Base-by-base conservation (phyloP, 225 moss, liverwort and hornwort species). In the Neckera pumila region DNA sequence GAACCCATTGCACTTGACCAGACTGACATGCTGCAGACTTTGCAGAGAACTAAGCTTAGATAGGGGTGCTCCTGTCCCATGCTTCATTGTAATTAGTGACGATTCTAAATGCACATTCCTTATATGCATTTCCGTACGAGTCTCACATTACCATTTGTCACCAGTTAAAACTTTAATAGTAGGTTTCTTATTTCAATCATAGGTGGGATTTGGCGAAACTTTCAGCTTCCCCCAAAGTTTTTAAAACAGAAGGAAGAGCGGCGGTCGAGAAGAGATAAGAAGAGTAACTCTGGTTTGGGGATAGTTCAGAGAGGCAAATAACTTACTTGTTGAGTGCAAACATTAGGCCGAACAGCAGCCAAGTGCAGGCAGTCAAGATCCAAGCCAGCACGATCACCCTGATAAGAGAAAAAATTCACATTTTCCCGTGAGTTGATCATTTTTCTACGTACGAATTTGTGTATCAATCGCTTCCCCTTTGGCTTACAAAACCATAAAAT, bases 281-380 rank as follows among this genome's bases (percentile, higher is more conserved):
- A 28, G 72, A 43, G 5, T 17, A 45, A 17, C 43, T 43, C 38
- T 69, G 69, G 25, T 38, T 16, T 10, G 28, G 45, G 28, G 45
- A 72, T 17, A 43, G 43, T 30, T 74, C 6, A 4, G 10, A n/a
- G 38, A 40, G 10, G 22, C n/a, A 47, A 42, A 63, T 56, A 34
- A 62, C 89, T 53, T 89, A 95, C 96, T 95, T 96, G 87, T 86
- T 88, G 11, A 94, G 60, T 16, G 86, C 84, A 33, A 92, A 93
- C 82, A 91, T 80, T 60, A 96, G 77, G 36, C 96, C 96, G 47
- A 96, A 95, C 47, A 95, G 20, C 53, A 95, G 10, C 91, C 92
- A 91, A 45, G 87, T 87, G 70, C 92, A 64, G 14, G 85, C 87
- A 58, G 94, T 91, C 84, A 95, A n/a, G 71, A 94, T 91, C 96